Percentiles rank a stretch among this genome's conserved stretches.
phyloP scores from a whole-genome alignment of 2,329 filamentous ascomycete species.

The Piedraia hortae region DNA sequence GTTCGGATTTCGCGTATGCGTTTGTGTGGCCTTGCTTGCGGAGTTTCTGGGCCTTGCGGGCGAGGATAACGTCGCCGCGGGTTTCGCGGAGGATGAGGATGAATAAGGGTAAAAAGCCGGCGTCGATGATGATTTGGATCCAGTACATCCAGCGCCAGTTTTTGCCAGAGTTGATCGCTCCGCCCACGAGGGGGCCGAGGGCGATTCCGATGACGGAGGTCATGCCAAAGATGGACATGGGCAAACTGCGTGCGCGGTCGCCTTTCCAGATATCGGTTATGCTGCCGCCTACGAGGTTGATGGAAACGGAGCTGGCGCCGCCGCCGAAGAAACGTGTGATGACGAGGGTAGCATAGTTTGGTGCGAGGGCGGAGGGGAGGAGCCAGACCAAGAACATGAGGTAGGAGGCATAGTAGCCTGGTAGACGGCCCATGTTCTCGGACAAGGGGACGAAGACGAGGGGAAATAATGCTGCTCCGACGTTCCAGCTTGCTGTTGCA shows the following conservation, averaged over 20 bases:
- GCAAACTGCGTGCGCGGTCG: constrained; percentile 8
- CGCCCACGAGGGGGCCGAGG: constrained; percentile 12
- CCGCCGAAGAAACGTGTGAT: constrained; percentile 10
- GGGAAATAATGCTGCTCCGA: constrained; percentile 10
- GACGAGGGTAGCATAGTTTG: constrained; percentile 8
- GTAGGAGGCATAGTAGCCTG: constrained; percentile 9
- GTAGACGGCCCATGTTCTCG: constrained; percentile 9
- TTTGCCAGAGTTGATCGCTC: constrained; percentile 11
- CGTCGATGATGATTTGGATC: constrained; percentile 47
- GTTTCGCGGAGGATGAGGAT: constrained; percentile 34
- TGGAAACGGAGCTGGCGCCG: constrained; percentile 8
- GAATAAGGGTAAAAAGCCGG: constrained; percentile 40
- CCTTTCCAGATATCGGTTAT: constrained; percentile 11
- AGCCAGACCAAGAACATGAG: constrained; percentile 9
- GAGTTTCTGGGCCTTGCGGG: constrained; percentile 39
- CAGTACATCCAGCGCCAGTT: constrained; percentile 76
- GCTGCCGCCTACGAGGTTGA: constrained; percentile 8
- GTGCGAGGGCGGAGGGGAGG: constrained; percentile 8
- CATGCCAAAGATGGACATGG: constrained; percentile 11
- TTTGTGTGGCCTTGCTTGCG: constrained; percentile 22
- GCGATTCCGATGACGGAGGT: constrained; percentile 10
- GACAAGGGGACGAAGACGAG: constrained; percentile 10
- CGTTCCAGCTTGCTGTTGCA: constrained; percentile 10
- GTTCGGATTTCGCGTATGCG: constrained; percentile 6
- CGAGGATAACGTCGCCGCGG: constrained; percentile 50